A percentile compares a stretch with the other conserved stretches of the same genome.
Evolutionary conservation across 2,329 filamentous ascomycete genomes (phyloP).

Genomic region (Penicillium polonicum): DNA sequence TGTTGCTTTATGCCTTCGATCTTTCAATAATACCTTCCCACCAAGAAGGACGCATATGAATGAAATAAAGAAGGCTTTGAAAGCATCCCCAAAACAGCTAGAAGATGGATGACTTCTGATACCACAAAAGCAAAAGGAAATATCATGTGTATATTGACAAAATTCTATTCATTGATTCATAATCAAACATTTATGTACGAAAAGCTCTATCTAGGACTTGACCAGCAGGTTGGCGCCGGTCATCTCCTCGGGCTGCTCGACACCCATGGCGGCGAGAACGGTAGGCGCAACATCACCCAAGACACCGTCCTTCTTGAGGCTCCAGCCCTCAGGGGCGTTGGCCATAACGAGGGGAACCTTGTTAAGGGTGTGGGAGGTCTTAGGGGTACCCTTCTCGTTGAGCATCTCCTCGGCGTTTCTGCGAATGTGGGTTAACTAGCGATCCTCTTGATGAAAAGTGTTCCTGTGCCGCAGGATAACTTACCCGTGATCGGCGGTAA

Average conservation of each 20-base stretch:
- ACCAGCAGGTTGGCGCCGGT: slow-evolving; percentile 78
- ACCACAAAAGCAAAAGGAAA: not conserved
- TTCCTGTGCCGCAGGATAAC: slow-evolving; percentile 25
- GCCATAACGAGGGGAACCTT: slow-evolving; percentile 98
- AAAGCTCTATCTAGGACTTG: slow-evolving; percentile 52
- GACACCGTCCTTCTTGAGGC: slow-evolving; percentile 81
- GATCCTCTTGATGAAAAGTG: not conserved
- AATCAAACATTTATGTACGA: slow-evolving; percentile 16
- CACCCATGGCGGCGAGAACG: slow-evolving; percentile 82
- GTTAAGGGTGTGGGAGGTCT: slow-evolving; percentile 97
- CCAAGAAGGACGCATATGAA: too few relatives aligned
- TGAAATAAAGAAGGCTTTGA: not conserved
- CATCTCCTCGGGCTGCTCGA: slow-evolving; percentile 90
- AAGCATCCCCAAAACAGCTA: too few relatives aligned
- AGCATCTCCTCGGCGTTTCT: slow-evolving; percentile 98
- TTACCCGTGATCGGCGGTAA: slow-evolving; percentile 90
- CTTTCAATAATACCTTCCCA: not conserved
- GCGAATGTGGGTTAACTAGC: slow-evolving; percentile 21
- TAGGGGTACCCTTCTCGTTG: slow-evolving; percentile 89
- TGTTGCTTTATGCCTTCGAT: not conserved
- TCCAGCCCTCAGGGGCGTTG: slow-evolving; percentile 88
- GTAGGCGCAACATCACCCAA: slow-evolving; percentile 97
- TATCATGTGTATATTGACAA: slow-evolving; percentile 23
- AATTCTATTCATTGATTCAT: slow-evolving; percentile 27
- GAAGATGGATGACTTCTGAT: not conserved